Percentiles rank a stretch among this genome's conserved stretches.
These are phyloP conservation scores for Paraleonurus japonicus DNA, from an alignment of 257 asterid species.

Conservation along the genomic window DNA sequence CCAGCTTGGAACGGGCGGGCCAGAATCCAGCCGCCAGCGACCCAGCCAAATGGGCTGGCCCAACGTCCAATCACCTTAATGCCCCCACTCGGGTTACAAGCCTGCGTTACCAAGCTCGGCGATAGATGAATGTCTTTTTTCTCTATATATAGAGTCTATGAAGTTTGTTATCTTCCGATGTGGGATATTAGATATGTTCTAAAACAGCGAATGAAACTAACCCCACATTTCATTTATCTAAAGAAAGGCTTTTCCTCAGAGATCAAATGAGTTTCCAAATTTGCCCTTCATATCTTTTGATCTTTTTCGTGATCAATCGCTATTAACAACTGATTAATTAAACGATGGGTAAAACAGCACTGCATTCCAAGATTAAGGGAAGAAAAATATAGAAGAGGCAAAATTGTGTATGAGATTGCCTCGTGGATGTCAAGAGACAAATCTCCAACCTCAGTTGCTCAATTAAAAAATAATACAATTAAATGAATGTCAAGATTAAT, in stretches of 20 bases:
- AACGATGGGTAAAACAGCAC: not conserved
- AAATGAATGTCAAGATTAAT: not conserved
- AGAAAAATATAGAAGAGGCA: not conserved
- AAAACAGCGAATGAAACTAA: not conserved
- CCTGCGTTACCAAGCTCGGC: not conserved
- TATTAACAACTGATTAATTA: not conserved
- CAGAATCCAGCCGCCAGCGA: not conserved
- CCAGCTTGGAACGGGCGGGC: not conserved
- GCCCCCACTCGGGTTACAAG: conserved; percentile 1
- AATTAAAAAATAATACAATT: not conserved
- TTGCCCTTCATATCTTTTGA: too few relatives aligned
- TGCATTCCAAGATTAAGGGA: not conserved
- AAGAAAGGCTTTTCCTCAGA: not conserved
- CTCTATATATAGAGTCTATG: not conserved
- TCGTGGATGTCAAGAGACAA: too few relatives aligned
- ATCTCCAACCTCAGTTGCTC: not conserved
- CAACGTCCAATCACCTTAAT: not conserved
- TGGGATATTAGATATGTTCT: not conserved
- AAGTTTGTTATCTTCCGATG: not conserved
- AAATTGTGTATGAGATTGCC: not conserved
- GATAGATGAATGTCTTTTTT: accelerated
- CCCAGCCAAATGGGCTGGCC: not conserved
- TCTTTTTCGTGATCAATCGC: too few relatives aligned
- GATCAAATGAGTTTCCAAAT: not conserved
- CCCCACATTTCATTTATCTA: not conserved